These are phyloP conservation scores for Furcasterigmium furcatum DNA, from an alignment of 2,329 filamentous ascomycete species.

Conservation along the genomic window DNA sequence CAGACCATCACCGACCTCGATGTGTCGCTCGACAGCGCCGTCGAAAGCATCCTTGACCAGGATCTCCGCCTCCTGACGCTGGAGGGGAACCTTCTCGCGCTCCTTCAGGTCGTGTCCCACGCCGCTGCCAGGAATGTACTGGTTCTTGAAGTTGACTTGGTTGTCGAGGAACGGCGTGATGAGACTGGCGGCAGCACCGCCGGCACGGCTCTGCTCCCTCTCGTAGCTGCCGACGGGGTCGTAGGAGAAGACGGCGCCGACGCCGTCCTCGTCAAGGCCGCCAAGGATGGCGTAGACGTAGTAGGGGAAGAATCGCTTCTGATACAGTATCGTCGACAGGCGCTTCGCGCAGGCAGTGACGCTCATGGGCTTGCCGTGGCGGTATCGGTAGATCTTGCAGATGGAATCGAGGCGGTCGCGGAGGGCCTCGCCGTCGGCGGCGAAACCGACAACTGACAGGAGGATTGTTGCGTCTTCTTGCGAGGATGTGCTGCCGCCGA, in stretches of 20 bases:
- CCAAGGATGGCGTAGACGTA: constrained; percentile 94
- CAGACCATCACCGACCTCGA: constrained; percentile 94
- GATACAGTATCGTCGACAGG: constrained; percentile 91
- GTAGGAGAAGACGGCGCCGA: constrained; percentile 93
- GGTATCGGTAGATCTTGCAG: constrained; percentile 99
- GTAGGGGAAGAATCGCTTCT: constrained; percentile 98
- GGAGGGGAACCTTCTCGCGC: constrained; percentile 67
- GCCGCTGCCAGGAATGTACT: constrained; percentile 86
- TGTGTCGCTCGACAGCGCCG: constrained; percentile 96
- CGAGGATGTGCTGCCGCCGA: constrained; percentile 84
- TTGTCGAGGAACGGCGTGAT: constrained; percentile 99
- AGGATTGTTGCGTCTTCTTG: constrained; percentile 84
- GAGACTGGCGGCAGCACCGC: constrained; percentile 84
- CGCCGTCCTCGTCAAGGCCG: constrained; percentile 90
- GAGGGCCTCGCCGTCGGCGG: constrained; percentile 88
- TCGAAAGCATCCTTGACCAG: constrained; percentile 97
- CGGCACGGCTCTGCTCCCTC: constrained; percentile 91
- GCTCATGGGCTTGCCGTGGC: constrained; percentile 94
- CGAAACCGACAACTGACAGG: constrained; percentile 92
- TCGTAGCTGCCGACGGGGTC: constrained; percentile 98
- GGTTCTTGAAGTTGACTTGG: constrained; percentile 99
- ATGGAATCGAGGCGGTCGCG: constrained; percentile 91
- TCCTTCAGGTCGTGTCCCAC: constrained; percentile 77
- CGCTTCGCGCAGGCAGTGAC: constrained; percentile 93
- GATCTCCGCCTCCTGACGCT: constrained; percentile 72